Percentiles rank a stretch among this genome's conserved stretches.
Evolutionary conservation across 805 yeast species (phyloP).

Genomic region (Candida methanosorbosa): DNA sequence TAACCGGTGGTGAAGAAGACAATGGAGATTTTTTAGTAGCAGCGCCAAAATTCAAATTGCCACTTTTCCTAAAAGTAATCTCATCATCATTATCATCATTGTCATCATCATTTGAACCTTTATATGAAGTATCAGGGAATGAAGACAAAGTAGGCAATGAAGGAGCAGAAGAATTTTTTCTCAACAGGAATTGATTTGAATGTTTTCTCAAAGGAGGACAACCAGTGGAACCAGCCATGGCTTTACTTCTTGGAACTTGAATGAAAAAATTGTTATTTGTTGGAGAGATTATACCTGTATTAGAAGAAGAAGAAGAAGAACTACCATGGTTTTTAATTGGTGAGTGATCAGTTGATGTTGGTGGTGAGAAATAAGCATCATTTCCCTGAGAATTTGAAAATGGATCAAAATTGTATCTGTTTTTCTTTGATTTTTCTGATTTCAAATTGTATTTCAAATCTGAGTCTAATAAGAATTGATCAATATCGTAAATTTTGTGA

Average conservation of each 20-base stretch:
- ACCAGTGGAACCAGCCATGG: neutral
- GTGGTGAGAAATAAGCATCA: conserved; percentile 6
- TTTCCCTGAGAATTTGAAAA: conserved; percentile 3
- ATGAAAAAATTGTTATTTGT: neutral
- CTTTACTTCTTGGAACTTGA: neutral
- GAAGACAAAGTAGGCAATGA: conserved; percentile 10
- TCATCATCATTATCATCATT: no score
- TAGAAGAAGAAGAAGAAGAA: neutral
- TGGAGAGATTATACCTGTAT: neutral
- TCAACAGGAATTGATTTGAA: conserved; percentile 17
- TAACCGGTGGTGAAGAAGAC: neutral
- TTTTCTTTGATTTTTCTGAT: conserved; percentile 1
- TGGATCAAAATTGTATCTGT: conserved; percentile 8
- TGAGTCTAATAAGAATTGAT: neutral
- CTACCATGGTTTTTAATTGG: neutral
- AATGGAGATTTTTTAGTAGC: no score
- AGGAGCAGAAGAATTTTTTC: conserved; percentile 23
- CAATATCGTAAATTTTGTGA: neutral
- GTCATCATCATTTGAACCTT: no score
- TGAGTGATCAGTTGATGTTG: neutral
- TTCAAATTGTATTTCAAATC: conserved; percentile 5
- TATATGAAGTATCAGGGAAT: neutral
- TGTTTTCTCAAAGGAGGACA: conserved; percentile 8
- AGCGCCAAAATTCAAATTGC: no score
- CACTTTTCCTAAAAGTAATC: no score